These are phyloP conservation scores for Hypoxylon sp. DNA, from an alignment of 2,329 filamentous ascomycete genomes.

Conservation along the genomic window DNA sequence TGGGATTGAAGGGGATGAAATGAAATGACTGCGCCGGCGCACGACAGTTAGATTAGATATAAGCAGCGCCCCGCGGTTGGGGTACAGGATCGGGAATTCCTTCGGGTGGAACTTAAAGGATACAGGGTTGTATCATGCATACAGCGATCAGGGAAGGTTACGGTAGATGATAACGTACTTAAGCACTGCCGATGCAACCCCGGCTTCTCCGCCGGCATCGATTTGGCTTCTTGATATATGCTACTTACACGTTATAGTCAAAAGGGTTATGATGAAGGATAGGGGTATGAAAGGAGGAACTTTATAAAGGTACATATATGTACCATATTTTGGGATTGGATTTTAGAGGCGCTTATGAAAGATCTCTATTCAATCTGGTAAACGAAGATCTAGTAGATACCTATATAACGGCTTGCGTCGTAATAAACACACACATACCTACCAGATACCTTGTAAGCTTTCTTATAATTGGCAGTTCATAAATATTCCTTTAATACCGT, in stretches of 20 bases:
- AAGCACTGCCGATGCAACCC: slow-evolving; percentile 19
- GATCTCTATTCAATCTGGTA: background rate
- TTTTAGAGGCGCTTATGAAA: background rate
- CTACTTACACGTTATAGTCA: slow-evolving; percentile 7
- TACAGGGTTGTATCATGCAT: slow-evolving; percentile 6
- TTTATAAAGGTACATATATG: background rate
- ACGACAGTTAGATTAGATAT: background rate
- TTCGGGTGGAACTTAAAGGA: slow-evolving; percentile 12
- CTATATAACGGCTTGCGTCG: background rate
- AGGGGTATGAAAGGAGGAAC: slow-evolving; percentile 6
- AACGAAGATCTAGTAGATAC: background rate
- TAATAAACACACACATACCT: background rate
- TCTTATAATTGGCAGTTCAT: background rate
- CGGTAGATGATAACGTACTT: background rate
- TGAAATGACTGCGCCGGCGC: background rate
- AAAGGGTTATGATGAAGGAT: slow-evolving; percentile 16
- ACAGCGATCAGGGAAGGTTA: slow-evolving; percentile 27
- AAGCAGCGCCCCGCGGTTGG: slow-evolving; percentile 2
- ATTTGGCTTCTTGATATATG: background rate
- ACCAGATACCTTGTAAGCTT: background rate
- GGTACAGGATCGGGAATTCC: slow-evolving; percentile 6
- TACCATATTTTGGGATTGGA: background rate
- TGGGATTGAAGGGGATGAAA: background rate
- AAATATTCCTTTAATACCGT: background rate
- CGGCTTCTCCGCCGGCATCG: slow-evolving; percentile 38